Base-by-base conservation (phyloP, 2,329 filamentous ascomycete species). In the Whalleya microplaca region DNA sequence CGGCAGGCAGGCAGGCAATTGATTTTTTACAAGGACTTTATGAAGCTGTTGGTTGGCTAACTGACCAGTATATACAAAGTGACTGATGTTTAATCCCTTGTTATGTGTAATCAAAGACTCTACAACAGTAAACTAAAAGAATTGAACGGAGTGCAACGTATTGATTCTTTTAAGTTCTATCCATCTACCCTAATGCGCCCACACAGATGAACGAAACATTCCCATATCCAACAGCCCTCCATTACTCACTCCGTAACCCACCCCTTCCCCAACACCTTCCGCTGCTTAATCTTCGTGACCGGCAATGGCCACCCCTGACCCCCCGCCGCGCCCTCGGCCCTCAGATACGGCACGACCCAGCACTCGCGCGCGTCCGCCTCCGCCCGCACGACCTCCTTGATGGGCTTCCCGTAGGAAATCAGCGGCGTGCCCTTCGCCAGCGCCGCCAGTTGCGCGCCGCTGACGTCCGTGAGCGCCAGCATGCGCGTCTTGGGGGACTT, bases 381-480 rank as follows among this genome's bases (percentile, higher is more conserved):
- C 3, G 76, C 69, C 62, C 44, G 51, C 12, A 83, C 77, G 14
- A 90, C 84, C 78, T 95, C 93, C 65, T 95, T 95, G 70, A 97
- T 87, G 1, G 95, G 94, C 77, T 98, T 98, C 2, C 92, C 91
- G 64, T 94, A 92, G 40, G 84, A 84, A 20, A 98, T 73, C 51
- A 99, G 77, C 47, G 92, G 91, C 12, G 95, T 98, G 0, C 90
- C 91, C 70, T 92, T 89, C 4, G 92, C 91, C 52, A 98, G 79
- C 1, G 85, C 86, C 3, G 90, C 85, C 5, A 99, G 81, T 71
- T 96, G 90, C 2, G 84, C 82, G 1, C 86, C 89, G 16, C 86
- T 90, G 6, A 96, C 79, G 23, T 93, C 85, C 2, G 92, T 94
- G 19, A 99, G 81, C 2, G 94, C 84, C 70, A 94, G 90, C 90